Evolutionary conservation across 176 grass and related monocot species (phyloP).

Genomic region (Paspalum vaginatum): DNA sequence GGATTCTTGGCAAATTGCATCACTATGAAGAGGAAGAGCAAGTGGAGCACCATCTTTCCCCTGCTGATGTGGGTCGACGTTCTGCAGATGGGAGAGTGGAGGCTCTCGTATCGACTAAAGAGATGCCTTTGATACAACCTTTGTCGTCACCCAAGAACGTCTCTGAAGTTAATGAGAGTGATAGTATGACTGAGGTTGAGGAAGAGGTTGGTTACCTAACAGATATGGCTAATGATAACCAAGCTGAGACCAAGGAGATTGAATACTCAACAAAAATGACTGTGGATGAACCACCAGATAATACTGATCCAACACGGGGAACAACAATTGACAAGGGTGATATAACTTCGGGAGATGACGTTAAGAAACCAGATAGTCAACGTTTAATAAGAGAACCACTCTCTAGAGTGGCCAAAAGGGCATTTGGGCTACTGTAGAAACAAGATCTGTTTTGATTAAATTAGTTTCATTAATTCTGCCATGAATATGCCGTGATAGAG

Average conservation of each 20-base stretch:
- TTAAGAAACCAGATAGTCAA: constrained; percentile 25
- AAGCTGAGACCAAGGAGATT: neutral
- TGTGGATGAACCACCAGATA: constrained; percentile 6
- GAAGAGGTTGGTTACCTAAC: constrained; percentile 9
- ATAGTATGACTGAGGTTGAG: neutral
- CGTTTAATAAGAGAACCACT: constrained; percentile 45
- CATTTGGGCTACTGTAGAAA: constrained; percentile 66
- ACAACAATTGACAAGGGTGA: neutral
- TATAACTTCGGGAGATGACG: constrained; percentile 24
- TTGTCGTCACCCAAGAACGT: neutral
- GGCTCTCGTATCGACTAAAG: neutral
- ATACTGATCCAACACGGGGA: constrained; percentile 7
- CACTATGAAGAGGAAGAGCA: constrained; percentile 32
- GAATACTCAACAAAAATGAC: constrained; percentile 18
- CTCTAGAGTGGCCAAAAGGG: constrained; percentile 52
- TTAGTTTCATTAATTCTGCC: too few species aligned
- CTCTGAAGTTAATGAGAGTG: neutral
- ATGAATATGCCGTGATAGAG: too few species aligned
- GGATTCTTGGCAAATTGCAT: constrained; percentile 78
- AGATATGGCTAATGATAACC: neutral
- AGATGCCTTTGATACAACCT: neutral
- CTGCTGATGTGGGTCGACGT: constrained; percentile 25
- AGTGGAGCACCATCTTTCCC: constrained; percentile 7
- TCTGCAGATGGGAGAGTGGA: constrained; percentile 33
- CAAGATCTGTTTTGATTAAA: too few species aligned